Percentiles rank a stretch among this genome's conserved stretches.
Evolutionary conservation across 345 rosid genomes (phyloP).

Genomic region (Lagerstroemia speciosa): DNA sequence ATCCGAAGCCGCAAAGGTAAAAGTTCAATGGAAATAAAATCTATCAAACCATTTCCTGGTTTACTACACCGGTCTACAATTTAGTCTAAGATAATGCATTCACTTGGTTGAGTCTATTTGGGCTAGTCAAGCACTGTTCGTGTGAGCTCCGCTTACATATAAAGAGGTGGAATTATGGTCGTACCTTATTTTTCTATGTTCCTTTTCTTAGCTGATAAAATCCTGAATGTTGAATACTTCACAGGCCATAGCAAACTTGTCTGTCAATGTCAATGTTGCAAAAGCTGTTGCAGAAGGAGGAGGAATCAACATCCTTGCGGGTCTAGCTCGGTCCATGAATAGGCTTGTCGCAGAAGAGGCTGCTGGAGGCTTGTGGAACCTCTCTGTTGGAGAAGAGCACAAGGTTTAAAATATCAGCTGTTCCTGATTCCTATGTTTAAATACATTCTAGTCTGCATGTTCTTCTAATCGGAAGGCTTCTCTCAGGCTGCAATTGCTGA

Average conservation of each 20-base stretch:
- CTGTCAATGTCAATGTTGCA: slow-evolving; percentile 71
- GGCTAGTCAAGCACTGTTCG: background rate
- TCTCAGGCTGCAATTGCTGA: slow-evolving; percentile 62
- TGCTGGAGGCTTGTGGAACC: slow-evolving; percentile 87
- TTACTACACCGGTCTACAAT: background rate
- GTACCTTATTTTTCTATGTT: background rate
- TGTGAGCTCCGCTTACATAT: background rate
- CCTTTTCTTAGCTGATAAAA: background rate
- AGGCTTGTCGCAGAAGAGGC: slow-evolving; percentile 84
- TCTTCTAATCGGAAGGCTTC: background rate
- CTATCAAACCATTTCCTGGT: background rate
- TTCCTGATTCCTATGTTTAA: background rate
- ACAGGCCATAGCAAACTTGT: slow-evolving; percentile 83
- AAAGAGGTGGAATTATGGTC: background rate
- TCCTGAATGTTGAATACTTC: slow-evolving; percentile 1
- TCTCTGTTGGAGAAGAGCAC: slow-evolving; percentile 88
- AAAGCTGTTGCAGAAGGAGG: slow-evolving; percentile 82
- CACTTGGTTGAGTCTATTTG: background rate
- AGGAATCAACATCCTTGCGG: slow-evolving; percentile 57
- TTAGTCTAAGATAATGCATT: background rate
- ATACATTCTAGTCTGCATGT: background rate
- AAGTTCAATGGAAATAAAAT: background rate
- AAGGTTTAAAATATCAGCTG: slow-evolving; percentile 32
- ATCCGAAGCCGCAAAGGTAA: slow-evolving; percentile 82
- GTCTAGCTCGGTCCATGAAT: slow-evolving; percentile 68